These are phyloP conservation scores for Rhytidhysteron rufulum DNA, from an alignment of 2,329 filamentous ascomycete genomes.

Conservation along the genomic window DNA sequence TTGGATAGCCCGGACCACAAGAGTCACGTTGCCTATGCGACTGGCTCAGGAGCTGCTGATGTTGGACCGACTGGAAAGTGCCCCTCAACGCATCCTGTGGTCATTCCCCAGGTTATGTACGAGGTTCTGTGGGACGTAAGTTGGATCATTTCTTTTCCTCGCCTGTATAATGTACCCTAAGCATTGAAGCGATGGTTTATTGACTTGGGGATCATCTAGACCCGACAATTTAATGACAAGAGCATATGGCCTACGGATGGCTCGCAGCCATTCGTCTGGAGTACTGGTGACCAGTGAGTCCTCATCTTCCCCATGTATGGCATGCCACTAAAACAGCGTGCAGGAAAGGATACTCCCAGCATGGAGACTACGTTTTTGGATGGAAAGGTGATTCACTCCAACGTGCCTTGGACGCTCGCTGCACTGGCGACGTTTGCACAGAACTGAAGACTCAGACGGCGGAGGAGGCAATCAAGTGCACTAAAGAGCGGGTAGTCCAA, in stretches of 20 bases:
- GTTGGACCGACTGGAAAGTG: conserved; percentile 18
- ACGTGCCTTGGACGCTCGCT: conserved; percentile 22
- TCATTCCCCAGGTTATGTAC: conserved; percentile 28
- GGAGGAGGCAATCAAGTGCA: conserved; percentile 24
- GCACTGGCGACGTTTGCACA: conserved; percentile 18
- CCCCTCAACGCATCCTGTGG: conserved; percentile 21
- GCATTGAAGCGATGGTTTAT: neutral
- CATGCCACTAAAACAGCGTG: conserved; percentile 1
- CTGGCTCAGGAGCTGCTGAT: conserved; percentile 12
- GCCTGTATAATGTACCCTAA: neutral
- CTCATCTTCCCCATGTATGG: neutral
- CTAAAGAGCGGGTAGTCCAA: conserved; percentile 12
- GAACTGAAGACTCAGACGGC: conserved; percentile 17
- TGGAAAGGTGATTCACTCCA: conserved; percentile 29
- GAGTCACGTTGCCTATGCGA: conserved; percentile 59
- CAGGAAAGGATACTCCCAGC: conserved; percentile 21
- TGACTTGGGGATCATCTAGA: conserved; percentile 9
- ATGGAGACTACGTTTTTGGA: conserved; percentile 26
- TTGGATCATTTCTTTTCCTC: conserved; percentile 3
- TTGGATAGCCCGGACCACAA: conserved; percentile 56
- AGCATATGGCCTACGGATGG: conserved; percentile 17
- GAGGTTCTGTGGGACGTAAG: conserved; percentile 27
- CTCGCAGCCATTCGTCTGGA: conserved; percentile 18
- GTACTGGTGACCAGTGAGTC: conserved; percentile 24
- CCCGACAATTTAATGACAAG: conserved; percentile 15